These are phyloP conservation scores for Avena sativa DNA, from an alignment of 176 grass and related monocot species.

Conservation along the genomic window DNA sequence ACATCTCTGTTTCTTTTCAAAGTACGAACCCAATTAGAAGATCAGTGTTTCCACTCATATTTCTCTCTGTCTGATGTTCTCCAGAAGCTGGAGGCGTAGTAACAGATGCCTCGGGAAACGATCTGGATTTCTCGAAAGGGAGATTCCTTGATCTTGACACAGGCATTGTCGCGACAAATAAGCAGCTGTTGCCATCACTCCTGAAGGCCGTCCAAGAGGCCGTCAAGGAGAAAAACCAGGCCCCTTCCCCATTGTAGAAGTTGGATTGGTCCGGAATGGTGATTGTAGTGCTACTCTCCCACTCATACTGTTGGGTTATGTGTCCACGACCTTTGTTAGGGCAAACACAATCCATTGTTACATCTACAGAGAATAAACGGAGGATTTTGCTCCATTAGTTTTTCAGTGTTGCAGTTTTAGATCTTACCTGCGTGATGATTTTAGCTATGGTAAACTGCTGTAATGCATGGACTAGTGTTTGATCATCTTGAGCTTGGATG, in stretches of 20 bases:
- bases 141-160: conserved; percentile 87
- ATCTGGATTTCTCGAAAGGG: conserved; percentile 92
- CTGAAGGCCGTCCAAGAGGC: conserved; percentile 76
- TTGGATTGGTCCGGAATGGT: conserved; percentile 9
- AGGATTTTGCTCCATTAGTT: background rate
- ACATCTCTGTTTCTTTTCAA: background rate
- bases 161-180: conserved; percentile 89
- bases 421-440: background rate
- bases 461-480: background rate
- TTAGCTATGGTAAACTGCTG: background rate
- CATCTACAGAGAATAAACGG: background rate
- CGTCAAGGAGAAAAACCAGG: conserved; percentile 65
- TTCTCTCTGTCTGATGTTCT: conserved; percentile 2
- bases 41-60: background rate
- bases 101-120: conserved; percentile 85
- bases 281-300: background rate
- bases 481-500: background rate
- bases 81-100: conserved; percentile 93
- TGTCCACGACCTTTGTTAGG: background rate
- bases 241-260: conserved; percentile 63
- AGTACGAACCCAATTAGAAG: background rate
- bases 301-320: background rate
- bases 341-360: background rate
- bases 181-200: conserved; percentile 69
- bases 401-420: background rate